A percentile compares a stretch with the other conserved stretches of the same genome.
Conservation (phyloP, 179 eudicot genomes). For the Silene coronaria region DNA sequence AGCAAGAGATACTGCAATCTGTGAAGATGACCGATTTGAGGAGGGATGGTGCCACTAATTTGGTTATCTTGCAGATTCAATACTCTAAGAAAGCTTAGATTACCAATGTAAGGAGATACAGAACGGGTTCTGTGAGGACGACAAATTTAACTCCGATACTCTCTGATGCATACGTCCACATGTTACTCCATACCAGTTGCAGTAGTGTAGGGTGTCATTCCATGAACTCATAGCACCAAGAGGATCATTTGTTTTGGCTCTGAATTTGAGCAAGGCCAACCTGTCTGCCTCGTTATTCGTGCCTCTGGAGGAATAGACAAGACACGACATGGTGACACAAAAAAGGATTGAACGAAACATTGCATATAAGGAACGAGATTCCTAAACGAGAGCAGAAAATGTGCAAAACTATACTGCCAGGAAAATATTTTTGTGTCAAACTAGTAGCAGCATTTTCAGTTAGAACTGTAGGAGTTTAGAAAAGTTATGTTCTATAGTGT, state of each 20-base stretch:
- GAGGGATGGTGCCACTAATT: conserved; percentile 14
- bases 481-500: too few relatives aligned
- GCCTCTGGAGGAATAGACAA: too few relatives aligned
- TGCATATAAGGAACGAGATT: too few relatives aligned
- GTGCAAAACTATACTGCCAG: too few relatives aligned
- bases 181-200: conserved; percentile 17
- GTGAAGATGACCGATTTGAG: conserved; percentile 23
- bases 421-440: too few relatives aligned
- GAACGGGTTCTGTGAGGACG: conserved; percentile 2
- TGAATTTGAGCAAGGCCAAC: conserved; percentile 19
- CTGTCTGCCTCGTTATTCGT: conserved; percentile 5
- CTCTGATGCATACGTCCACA: conserved; percentile 13
- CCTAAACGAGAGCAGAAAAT: too few relatives aligned
- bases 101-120: conserved; percentile 18
- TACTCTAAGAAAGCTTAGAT: conserved; percentile 15
- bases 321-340: too few relatives aligned
- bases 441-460: too few relatives aligned
- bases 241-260: conserved; percentile 20
- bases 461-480: too few relatives aligned
- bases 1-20: background rate
- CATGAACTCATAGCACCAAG: conserved; percentile 11
- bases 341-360: too few relatives aligned
- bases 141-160: background rate
- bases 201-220: conserved; percentile 16
- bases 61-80: conserved; percentile 6